These are phyloP conservation scores for Cunninghamia lanceolata DNA, from an alignment of 75 land plant species.

Conservation along the genomic window DNA sequence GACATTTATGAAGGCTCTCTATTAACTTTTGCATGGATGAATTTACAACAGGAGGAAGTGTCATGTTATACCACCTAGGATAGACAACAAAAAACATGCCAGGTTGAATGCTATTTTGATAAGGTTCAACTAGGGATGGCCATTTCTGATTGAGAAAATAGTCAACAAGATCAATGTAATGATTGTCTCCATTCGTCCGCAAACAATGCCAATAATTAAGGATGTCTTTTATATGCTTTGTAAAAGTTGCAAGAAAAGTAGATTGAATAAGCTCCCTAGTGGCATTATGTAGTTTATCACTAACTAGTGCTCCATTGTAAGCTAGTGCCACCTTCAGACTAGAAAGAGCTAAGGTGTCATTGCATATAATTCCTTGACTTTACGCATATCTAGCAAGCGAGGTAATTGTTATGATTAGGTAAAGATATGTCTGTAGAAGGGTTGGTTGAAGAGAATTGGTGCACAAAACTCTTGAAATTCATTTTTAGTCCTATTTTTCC, in stretches of 20 bases:
- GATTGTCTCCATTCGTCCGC: slow-evolving; percentile 1
- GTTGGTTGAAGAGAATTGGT: slow-evolving; percentile 83
- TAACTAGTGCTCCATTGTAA: slow-evolving; percentile 60
- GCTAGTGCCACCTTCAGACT: slow-evolving; percentile 88
- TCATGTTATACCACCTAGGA: slow-evolving; percentile 78
- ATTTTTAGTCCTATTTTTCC: slow-evolving; percentile 63
- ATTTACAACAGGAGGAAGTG: slow-evolving; percentile 46
- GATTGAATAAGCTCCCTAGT: slow-evolving; percentile 60
- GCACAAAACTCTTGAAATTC: too few relatives aligned
- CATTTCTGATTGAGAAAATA: slow-evolving; percentile 46
- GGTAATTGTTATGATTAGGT: slow-evolving; percentile 66
- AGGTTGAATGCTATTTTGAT: slow-evolving; percentile 9
- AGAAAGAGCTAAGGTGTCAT: slow-evolving; percentile 48
- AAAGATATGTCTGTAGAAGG: slow-evolving; percentile 87
- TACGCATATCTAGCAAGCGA: slow-evolving; percentile 51
- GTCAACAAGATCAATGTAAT: slow-evolving; percentile 25
- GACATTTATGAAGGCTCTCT: slow-evolving; percentile 18
- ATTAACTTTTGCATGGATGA: slow-evolving; percentile 30
- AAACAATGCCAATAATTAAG: slow-evolving; percentile 27
- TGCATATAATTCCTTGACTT: slow-evolving; percentile 24
- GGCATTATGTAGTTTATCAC: slow-evolving; percentile 42
- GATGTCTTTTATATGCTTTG: slow-evolving; percentile 71
- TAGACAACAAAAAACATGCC: slow-evolving; percentile 66
- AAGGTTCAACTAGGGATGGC: slow-evolving; percentile 24
- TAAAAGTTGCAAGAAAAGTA: slow-evolving; percentile 66